Percentiles rank a stretch among this genome's conserved stretches.
phyloP scores from a whole-genome alignment of 1,284 basidiomycete genomes.

The Tilletia setariae region DNA sequence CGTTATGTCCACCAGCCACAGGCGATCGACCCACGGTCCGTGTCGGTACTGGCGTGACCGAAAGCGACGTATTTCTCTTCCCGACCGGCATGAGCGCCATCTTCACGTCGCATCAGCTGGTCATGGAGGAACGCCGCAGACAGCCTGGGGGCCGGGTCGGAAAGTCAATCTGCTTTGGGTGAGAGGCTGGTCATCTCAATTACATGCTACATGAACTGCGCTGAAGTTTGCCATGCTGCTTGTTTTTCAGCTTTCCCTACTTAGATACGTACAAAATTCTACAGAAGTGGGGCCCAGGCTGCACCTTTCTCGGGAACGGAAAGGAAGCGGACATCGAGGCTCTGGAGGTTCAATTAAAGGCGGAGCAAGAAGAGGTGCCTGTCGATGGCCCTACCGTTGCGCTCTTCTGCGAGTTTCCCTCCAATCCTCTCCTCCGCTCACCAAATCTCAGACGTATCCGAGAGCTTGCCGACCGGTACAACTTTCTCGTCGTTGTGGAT shows the following conservation, averaged over 20 bases:
- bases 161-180: slow-evolving; percentile 83
- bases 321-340: slow-evolving; percentile 71
- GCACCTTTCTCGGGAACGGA: slow-evolving; percentile 82
- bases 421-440: slow-evolving; percentile 85
- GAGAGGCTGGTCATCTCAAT: slow-evolving; percentile 11
- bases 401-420: slow-evolving; percentile 78
- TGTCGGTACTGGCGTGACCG: slow-evolving; percentile 54
- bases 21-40: slow-evolving; percentile 18
- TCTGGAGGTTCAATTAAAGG: slow-evolving; percentile 66
- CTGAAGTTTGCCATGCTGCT: neutral
- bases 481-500: slow-evolving; percentile 85
- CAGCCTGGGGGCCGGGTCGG: slow-evolving; percentile 54
- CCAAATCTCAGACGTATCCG: slow-evolving; percentile 77
- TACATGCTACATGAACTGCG: too few relatives aligned
- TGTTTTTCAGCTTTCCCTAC: slow-evolving; percentile 70
- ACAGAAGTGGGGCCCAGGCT: slow-evolving; percentile 94
- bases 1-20: slow-evolving; percentile 19
- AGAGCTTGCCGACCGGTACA: slow-evolving; percentile 77
- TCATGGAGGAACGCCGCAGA: slow-evolving; percentile 31
- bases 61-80: slow-evolving; percentile 83
- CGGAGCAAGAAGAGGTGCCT: slow-evolving; percentile 26
- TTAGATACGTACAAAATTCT: slow-evolving; percentile 95
- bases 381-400: slow-evolving; percentile 53
- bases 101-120: slow-evolving; percentile 76
- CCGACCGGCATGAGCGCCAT: slow-evolving; percentile 89